phyloP scores from a whole-genome alignment of 1,284 basidiomycete species.

The Neotropicomus parvogracilis region DNA sequence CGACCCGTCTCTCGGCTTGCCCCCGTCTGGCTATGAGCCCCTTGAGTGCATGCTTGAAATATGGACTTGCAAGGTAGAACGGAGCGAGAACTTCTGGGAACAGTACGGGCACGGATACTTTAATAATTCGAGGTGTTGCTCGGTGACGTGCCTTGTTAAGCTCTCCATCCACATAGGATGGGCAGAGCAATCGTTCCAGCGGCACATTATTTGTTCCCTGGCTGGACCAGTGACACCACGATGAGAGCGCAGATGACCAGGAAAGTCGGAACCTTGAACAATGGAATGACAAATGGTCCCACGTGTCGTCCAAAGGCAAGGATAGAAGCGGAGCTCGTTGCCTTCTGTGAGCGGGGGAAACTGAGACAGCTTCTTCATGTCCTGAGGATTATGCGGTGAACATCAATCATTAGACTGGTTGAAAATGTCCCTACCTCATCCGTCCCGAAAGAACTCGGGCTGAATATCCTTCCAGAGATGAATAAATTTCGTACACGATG shows the following conservation, averaged over 20 bases:
- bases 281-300: background rate
- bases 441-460: no score
- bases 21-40: no score
- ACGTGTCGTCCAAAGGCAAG: constrained; percentile 17
- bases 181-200: constrained; percentile 18
- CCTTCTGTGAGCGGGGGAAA: background rate
- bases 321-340: constrained; percentile 9
- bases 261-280: constrained; percentile 13
- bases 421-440: constrained; percentile 16
- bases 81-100: constrained; percentile 26
- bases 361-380: background rate
- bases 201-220: constrained; percentile 5
- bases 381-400: constrained; percentile 16
- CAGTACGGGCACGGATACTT: constrained; percentile 22
- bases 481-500: no score
- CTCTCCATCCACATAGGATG: constrained; percentile 33
- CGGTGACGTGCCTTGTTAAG: constrained; percentile 26
- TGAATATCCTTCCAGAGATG: no score
- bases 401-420: background rate
- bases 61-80: constrained; percentile 21
- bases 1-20: no score
- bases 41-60: constrained; percentile 12
- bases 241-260: constrained; percentile 25
- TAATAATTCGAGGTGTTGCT: constrained; percentile 26
- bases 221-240: constrained; percentile 25